A percentile compares a stretch with the other conserved stretches of the same genome.
phyloP scores from a whole-genome alignment of 768 basidiomycete species.

The Tylopilus subfusipes region DNA sequence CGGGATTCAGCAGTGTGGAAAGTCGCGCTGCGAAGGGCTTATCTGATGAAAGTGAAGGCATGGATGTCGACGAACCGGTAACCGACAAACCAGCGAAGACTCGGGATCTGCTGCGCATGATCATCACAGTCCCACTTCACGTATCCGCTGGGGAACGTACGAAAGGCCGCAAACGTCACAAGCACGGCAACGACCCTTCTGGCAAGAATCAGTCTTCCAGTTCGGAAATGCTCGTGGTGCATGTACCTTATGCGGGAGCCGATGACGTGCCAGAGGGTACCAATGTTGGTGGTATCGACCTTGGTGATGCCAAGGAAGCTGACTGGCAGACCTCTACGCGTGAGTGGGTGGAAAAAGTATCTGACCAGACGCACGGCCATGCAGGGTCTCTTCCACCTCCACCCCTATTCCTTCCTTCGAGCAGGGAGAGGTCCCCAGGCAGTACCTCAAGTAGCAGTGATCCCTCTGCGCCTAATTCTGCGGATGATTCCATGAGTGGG shows the following conservation, averaged over 20 bases:
- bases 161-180: conserved; percentile 14
- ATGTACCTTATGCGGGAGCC: conserved; percentile 26
- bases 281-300: conserved; percentile 12
- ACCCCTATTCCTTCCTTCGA: conserved; percentile 4
- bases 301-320: conserved; percentile 19
- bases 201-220: conserved; percentile 11
- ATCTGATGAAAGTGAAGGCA: conserved; percentile 11
- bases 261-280: conserved; percentile 15
- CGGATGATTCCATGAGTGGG: conserved; percentile 20
- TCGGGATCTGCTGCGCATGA: conserved; percentile 3
- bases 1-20: neutral
- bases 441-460: conserved; percentile 25
- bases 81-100: neutral
- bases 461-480: conserved; percentile 23
- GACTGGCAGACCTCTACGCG: conserved; percentile 34
- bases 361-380: conserved; percentile 28
- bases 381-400: neutral
- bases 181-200: neutral
- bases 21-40: neutral
- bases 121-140: conserved; percentile 24
- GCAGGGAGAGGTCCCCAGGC: conserved; percentile 24
- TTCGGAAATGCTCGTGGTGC: conserved; percentile 27
- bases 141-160: conserved; percentile 29
- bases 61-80: conserved; percentile 28
- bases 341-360: conserved; percentile 46